These are phyloP conservation scores for Cicer chorassanicum DNA, from an alignment of 306 rosid species.

Conservation along the genomic window DNA sequence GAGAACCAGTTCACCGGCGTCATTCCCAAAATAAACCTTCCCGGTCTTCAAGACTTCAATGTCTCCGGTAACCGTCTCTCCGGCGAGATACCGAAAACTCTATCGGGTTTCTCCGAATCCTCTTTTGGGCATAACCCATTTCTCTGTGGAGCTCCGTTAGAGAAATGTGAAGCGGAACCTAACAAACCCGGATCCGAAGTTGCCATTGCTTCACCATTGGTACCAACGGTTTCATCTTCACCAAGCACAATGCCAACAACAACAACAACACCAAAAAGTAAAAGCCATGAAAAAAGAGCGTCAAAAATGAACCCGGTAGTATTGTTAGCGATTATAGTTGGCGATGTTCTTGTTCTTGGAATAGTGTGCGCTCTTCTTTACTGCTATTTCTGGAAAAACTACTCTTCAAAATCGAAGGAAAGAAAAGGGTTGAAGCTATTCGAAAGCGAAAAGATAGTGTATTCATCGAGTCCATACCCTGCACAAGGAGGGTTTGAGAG, in stretches of 20 bases:
- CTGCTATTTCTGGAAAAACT: conserved; percentile 77
- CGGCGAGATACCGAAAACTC: conserved; percentile 72
- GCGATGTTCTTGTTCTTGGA: conserved; percentile 67
- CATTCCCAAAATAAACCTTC: conserved; percentile 60
- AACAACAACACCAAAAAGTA: background rate
- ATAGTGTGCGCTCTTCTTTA: conserved; percentile 66
- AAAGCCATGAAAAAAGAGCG: conserved; percentile 34
- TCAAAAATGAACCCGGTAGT: conserved; percentile 63
- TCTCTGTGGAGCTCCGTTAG: conserved; percentile 74
- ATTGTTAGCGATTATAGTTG: conserved; percentile 69
- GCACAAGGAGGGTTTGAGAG: conserved; percentile 68
- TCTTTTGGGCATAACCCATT: conserved; percentile 63
- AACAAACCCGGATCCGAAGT: conserved; percentile 76
- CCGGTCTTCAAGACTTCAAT: conserved; percentile 70
- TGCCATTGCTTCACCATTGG: conserved; percentile 73
- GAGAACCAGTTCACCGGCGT: conserved; percentile 66
- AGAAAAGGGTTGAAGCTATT: conserved; percentile 62
- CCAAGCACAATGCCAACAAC: conserved; percentile 68
- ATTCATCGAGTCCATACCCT: conserved; percentile 87
- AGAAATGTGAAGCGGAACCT: conserved; percentile 59
- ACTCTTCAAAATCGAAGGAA: conserved; percentile 50
- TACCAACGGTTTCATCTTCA: conserved; percentile 69
- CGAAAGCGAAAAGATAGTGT: conserved; percentile 84
- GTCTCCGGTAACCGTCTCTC: conserved; percentile 70
- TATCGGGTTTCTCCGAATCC: conserved; percentile 65